phyloP scores from a whole-genome alignment of 345 rosid species.

The Lumnitzera racemosa region DNA sequence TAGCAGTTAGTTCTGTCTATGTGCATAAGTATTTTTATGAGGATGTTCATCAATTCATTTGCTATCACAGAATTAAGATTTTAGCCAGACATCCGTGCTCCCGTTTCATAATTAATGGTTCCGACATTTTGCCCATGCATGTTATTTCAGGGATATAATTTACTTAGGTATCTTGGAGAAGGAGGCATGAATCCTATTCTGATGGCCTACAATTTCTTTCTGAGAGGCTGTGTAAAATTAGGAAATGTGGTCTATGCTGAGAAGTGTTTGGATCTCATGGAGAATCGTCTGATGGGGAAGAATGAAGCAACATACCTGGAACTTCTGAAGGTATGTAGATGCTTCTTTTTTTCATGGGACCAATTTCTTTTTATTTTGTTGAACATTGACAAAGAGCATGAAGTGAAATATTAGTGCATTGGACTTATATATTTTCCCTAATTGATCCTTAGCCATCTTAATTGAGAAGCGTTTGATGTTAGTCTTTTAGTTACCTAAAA shows the following conservation, averaged over 20 bases:
- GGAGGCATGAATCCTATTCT: constrained; percentile 34
- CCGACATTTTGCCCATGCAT: constrained; percentile 3
- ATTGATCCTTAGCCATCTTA: too few relatives aligned
- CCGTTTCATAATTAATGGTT: background rate
- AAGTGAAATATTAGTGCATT: too few relatives aligned
- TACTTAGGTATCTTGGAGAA: constrained; percentile 47
- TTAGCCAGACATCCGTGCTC: background rate
- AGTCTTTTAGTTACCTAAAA: too few relatives aligned
- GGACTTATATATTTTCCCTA: too few relatives aligned
- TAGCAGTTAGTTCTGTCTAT: too few relatives aligned
- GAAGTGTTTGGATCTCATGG: constrained; percentile 87
- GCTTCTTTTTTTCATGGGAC: background rate
- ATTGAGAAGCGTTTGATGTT: too few relatives aligned
- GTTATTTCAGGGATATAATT: constrained; percentile 52
- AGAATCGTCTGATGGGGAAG: constrained; percentile 51
- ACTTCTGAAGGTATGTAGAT: constrained; percentile 66
- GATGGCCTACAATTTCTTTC: constrained; percentile 50
- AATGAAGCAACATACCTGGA: constrained; percentile 57
- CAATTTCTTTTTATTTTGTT: background rate
- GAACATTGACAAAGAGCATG: background rate
- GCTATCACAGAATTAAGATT: background rate
- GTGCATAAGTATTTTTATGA: too few relatives aligned
- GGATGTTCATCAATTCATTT: background rate
- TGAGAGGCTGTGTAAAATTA: constrained; percentile 44
- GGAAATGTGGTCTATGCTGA: constrained; percentile 28